These are phyloP conservation scores for Coprinopsis marcescibilis DNA, from an alignment of 768 basidiomycete genomes.

Conservation along the genomic window DNA sequence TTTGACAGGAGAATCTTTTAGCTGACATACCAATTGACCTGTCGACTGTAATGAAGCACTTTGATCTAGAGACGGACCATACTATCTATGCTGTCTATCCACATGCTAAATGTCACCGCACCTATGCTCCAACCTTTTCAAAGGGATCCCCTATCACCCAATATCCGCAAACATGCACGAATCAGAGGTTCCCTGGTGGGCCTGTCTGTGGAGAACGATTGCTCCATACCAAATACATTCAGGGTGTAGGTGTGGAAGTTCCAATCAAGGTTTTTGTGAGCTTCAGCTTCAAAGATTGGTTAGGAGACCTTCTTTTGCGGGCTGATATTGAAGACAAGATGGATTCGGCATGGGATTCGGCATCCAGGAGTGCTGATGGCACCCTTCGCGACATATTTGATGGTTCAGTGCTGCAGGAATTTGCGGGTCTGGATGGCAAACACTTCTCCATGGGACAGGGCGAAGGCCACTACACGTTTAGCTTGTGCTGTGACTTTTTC, in stretches of 20 bases:
- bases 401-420: slow-evolving; percentile 19
- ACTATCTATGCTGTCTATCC: slow-evolving; percentile 16
- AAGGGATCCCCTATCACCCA: slow-evolving; percentile 4
- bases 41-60: not conserved
- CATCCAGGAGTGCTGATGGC: not conserved
- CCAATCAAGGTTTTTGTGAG: slow-evolving; percentile 18
- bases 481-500: slow-evolving; percentile 29
- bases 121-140: slow-evolving; percentile 12
- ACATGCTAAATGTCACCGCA: slow-evolving; percentile 12
- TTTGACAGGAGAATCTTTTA: not conserved
- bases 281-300: slow-evolving; percentile 21
- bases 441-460: slow-evolving; percentile 15
- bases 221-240: slow-evolving; percentile 1
- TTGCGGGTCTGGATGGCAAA: slow-evolving; percentile 20
- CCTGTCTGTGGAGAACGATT: slow-evolving; percentile 10
- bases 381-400: slow-evolving; percentile 24
- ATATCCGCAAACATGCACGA: slow-evolving; percentile 13
- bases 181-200: slow-evolving; percentile 7
- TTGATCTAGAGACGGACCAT: slow-evolving; percentile 7
- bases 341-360: slow-evolving; percentile 16
- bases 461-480: slow-evolving; percentile 22
- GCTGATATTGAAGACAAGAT: slow-evolving; percentile 23
- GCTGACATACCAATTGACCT: slow-evolving; percentile 1
- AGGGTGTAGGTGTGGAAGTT: not conserved
- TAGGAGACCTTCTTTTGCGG: slow-evolving; percentile 19